These are phyloP conservation scores for Tulasnella sp. DNA, from an alignment of 768 basidiomycete genomes.

Conservation along the genomic window DNA sequence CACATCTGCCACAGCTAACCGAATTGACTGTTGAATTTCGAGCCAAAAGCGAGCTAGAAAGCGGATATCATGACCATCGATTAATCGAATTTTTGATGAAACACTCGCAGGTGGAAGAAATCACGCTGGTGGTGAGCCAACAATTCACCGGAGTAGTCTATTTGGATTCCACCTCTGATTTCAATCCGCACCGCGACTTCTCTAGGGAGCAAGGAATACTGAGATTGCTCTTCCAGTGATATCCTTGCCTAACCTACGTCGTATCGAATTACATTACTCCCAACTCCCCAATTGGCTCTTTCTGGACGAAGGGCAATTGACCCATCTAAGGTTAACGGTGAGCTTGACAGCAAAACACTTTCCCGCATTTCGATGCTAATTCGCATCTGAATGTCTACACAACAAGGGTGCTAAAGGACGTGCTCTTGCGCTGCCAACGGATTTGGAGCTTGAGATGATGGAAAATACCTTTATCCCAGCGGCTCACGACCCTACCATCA, in stretches of 20 bases:
- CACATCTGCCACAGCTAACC: constrained; percentile 4
- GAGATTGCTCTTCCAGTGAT: constrained; percentile 5
- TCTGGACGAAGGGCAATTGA: constrained; percentile 4
- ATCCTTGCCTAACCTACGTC: neutral
- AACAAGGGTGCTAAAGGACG: constrained; percentile 12
- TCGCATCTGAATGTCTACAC: neutral
- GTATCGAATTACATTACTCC: constrained; percentile 10
- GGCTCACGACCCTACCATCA: constrained; percentile 9
- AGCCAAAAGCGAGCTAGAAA: constrained; percentile 8
- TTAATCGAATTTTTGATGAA: constrained; percentile 1
- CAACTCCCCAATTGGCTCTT: constrained; percentile 13
- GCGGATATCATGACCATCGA: constrained; percentile 13
- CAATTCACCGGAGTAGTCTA: neutral
- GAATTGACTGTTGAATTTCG: constrained; percentile 8
- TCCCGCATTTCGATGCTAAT: neutral
- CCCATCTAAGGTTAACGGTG: constrained; percentile 10
- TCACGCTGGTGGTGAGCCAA: constrained; percentile 10
- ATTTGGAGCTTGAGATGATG: neutral
- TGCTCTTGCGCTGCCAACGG: constrained; percentile 10
- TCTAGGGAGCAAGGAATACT: constrained; percentile 6
- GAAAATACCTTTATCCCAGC: neutral
- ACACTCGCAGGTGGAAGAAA: constrained; percentile 5
- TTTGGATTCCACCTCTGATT: neutral
- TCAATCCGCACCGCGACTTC: neutral
- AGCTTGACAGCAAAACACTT: neutral